phyloP scores from a whole-genome alignment of 495 filamentous ascomycete genomes.

The Hyaloscypha hepaticicola region DNA sequence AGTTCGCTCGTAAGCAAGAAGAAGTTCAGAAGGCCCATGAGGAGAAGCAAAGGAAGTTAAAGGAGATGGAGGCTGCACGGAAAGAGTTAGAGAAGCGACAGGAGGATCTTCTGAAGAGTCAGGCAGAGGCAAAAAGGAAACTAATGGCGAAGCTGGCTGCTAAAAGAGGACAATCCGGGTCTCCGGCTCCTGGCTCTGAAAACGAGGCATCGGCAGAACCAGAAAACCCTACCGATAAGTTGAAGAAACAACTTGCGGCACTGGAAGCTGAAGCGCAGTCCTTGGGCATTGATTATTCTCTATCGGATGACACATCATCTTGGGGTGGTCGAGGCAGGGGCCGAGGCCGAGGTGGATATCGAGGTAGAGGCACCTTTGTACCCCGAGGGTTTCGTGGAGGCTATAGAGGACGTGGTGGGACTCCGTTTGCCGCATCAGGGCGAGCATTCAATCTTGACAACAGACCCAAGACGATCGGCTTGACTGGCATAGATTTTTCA shows the following conservation, averaged over 20 bases:
- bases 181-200: constrained; percentile 42
- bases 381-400: constrained; percentile 47
- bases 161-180: constrained; percentile 37
- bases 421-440: constrained; percentile 40
- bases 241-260: constrained; percentile 76
- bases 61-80: constrained; percentile 69
- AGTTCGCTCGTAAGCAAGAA: constrained; percentile 71
- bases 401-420: constrained; percentile 58
- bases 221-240: constrained; percentile 48
- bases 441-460: constrained; percentile 82
- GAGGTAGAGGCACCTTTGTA: constrained; percentile 44
- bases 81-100: constrained; percentile 74
- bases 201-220: constrained; percentile 45
- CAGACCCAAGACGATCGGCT: constrained; percentile 71
- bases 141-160: constrained; percentile 62
- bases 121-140: constrained; percentile 72
- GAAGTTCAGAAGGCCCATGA: constrained; percentile 79
- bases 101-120: constrained; percentile 70
- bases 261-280: constrained; percentile 83
- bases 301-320: constrained; percentile 40
- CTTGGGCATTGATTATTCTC: constrained; percentile 65
- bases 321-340: constrained; percentile 41
- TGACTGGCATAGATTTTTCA: constrained; percentile 69
- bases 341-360: constrained; percentile 47
- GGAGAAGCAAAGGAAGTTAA: constrained; percentile 69